These are phyloP conservation scores for Chlorella sp. DNA, from an alignment of 139 green algal species.

Conservation along the genomic window DNA sequence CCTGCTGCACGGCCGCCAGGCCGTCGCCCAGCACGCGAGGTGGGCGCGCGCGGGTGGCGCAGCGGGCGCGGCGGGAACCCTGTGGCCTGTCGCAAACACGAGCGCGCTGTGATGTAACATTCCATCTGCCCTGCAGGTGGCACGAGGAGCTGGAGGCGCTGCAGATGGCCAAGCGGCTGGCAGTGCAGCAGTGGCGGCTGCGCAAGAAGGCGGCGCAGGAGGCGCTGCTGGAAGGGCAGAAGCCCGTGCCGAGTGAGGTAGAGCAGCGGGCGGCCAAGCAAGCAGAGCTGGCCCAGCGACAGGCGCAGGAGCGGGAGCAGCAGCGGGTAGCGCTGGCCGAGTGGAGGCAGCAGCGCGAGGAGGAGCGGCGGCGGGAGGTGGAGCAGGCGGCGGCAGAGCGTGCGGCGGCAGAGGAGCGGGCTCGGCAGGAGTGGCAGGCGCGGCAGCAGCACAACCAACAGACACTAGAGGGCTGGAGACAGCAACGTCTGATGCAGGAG, in stretches of 20 bases:
- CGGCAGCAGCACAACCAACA: neutral
- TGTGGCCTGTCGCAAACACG: neutral
- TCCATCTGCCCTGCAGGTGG: neutral
- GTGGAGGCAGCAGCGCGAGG: neutral
- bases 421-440: neutral
- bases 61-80: neutral
- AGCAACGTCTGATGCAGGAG: no score
- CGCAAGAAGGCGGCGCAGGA: neutral
- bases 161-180: constrained; percentile 13
- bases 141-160: constrained; percentile 16
- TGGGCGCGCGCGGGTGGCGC: neutral
- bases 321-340: constrained; percentile 3
- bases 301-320: neutral
- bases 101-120: neutral
- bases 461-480: no score
- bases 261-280: neutral
- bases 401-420: neutral
- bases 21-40: constrained; percentile 9
- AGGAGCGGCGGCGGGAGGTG: neutral
- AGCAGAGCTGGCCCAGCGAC: neutral
- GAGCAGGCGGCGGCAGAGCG: neutral
- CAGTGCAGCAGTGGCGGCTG: constrained; percentile 13
- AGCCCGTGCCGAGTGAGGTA: neutral
- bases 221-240: neutral
- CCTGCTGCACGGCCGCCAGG: constrained; percentile 1